phyloP scores from a whole-genome alignment of 768 basidiomycete genomes.

The Tulasnella sp. region DNA sequence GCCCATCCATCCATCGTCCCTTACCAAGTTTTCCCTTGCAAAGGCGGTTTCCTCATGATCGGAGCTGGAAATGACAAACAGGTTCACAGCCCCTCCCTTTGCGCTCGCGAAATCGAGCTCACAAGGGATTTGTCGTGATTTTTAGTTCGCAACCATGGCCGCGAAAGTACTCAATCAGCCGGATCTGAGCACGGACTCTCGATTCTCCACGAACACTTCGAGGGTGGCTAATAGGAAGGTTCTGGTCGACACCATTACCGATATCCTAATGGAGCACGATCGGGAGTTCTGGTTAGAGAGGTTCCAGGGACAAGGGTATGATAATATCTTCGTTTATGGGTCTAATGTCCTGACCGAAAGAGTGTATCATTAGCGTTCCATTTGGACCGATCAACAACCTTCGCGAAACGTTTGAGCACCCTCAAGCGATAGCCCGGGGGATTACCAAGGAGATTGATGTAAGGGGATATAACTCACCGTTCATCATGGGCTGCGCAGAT shows the following conservation, averaged over 20 bases:
- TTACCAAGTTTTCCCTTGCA: slow-evolving; percentile 49
- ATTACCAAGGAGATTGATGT: slow-evolving; percentile 73
- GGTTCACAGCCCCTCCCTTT: slow-evolving; percentile 30
- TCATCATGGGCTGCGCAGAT: neutral
- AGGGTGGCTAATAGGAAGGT: slow-evolving; percentile 68
- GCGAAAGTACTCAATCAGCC: slow-evolving; percentile 52
- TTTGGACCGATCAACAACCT: slow-evolving; percentile 92
- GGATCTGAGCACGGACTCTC: slow-evolving; percentile 46
- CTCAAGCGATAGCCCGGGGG: slow-evolving; percentile 66
- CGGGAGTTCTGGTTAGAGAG: slow-evolving; percentile 65
- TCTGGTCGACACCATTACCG: slow-evolving; percentile 57
- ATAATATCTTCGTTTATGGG: slow-evolving; percentile 11
- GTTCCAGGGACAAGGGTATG: slow-evolving; percentile 70
- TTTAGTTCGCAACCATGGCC: slow-evolving; percentile 61
- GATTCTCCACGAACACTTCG: slow-evolving; percentile 61
- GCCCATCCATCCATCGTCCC: slow-evolving; percentile 90
- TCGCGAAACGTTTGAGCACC: slow-evolving; percentile 78
- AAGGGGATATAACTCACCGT: slow-evolving; percentile 28
- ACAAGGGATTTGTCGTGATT: neutral
- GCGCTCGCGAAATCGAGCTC: neutral
- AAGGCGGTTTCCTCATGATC: slow-evolving; percentile 76
- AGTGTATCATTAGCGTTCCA: slow-evolving; percentile 44
- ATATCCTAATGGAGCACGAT: slow-evolving; percentile 43
- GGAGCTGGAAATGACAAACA: slow-evolving; percentile 86
- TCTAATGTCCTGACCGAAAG: neutral